Percentiles rank a stretch among this genome's conserved stretches.
Evolutionary conservation across 2,329 filamentous ascomycete species (phyloP).

Genomic region (Botryotinia narcissicola): DNA sequence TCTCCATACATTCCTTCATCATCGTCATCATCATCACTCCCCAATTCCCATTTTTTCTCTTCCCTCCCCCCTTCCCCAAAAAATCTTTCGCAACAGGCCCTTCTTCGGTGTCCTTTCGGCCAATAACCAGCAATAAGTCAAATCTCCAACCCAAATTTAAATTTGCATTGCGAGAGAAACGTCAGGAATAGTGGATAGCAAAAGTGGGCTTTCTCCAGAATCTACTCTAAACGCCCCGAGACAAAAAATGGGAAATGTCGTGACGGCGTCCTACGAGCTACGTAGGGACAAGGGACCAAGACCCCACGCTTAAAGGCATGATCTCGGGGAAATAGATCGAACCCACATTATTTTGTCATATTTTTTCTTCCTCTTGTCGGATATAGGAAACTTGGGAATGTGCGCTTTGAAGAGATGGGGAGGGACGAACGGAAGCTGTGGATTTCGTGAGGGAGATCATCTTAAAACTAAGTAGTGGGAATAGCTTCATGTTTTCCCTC

Average conservation of each 20-base stretch:
- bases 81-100: slow-evolving; percentile 14
- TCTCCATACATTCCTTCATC: not conserved
- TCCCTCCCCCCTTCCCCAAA: not conserved
- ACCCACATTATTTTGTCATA: not conserved
- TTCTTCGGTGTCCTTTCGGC: slow-evolving; percentile 17
- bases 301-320: slow-evolving; percentile 12
- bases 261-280: not conserved
- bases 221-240: slow-evolving; percentile 6
- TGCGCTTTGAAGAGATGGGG: not conserved
- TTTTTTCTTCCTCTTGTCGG: not conserved
- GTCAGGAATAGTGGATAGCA: slow-evolving; percentile 4
- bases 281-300: not conserved
- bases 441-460: not conserved
- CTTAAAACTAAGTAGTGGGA: not conserved
- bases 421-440: too few relatives aligned
- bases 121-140: slow-evolving; percentile 6
- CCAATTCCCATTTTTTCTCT: not conserved
- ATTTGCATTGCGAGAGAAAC: slow-evolving; percentile 11
- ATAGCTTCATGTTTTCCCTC: not conserved
- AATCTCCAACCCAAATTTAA: slow-evolving; percentile 6
- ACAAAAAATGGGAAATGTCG: slow-evolving; percentile 9
- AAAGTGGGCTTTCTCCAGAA: slow-evolving; percentile 17
- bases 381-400: not conserved
- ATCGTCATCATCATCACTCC: not conserved
- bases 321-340: slow-evolving; percentile 12